These are phyloP conservation scores for Jackrogersella minutella DNA, from an alignment of 495 filamentous ascomycete species.

Conservation along the genomic window DNA sequence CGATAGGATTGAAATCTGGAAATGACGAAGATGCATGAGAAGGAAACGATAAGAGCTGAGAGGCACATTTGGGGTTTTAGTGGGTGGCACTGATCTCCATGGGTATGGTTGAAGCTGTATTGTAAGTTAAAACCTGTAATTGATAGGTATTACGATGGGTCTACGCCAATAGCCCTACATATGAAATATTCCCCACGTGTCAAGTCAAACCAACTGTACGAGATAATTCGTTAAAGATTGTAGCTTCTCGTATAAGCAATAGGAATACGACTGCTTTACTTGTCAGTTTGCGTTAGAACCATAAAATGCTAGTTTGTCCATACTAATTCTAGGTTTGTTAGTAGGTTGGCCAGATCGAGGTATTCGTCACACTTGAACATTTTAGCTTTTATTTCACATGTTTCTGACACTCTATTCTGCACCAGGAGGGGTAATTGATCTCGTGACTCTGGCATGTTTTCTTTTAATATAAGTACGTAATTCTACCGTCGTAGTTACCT, in stretches of 20 bases:
- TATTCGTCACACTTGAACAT: slow-evolving; percentile 3
- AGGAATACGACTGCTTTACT: no score
- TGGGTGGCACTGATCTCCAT: neutral
- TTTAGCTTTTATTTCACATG: slow-evolving; percentile 21
- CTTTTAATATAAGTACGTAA: neutral
- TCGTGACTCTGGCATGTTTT: slow-evolving; percentile 28
- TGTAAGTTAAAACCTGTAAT: neutral
- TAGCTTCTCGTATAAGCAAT: no score
- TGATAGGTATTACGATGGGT: no score
- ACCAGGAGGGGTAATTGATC: slow-evolving; percentile 33
- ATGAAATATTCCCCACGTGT: no score
- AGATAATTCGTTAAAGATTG: no score
- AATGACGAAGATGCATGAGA: slow-evolving; percentile 26
- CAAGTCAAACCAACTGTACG: no score
- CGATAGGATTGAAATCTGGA: slow-evolving; percentile 17
- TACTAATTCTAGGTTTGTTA: neutral
- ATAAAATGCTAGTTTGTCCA: no score
- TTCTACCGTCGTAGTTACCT: neutral
- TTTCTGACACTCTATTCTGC: neutral
- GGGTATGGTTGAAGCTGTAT: neutral
- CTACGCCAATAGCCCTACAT: no score
- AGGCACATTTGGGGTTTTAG: neutral
- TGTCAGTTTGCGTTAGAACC: no score
- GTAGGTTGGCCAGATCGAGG: neutral
- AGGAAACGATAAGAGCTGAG: neutral